A percentile compares a stretch with the other conserved stretches of the same genome.
phyloP scores from a whole-genome alignment of 495 filamentous ascomycete genomes.

The Parathielavia hyrcaniae region DNA sequence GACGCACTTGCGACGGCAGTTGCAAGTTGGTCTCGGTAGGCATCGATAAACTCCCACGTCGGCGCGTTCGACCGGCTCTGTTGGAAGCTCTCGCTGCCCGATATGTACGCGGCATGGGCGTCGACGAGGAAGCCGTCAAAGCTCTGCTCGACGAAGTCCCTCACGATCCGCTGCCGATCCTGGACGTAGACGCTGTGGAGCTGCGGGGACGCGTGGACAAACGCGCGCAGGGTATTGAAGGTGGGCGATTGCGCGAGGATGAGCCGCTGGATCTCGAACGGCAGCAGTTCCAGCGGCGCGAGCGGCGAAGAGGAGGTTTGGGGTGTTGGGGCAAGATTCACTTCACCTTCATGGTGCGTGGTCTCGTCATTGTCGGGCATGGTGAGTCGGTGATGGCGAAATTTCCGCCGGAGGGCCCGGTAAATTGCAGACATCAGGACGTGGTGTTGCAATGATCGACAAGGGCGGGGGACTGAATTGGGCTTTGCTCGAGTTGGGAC shows the following conservation, averaged over 20 bases:
- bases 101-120: neutral
- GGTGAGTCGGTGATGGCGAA: no score
- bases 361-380: no score
- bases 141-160: neutral
- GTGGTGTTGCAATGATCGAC: no score
- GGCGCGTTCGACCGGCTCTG: neutral
- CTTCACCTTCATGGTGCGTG: no score
- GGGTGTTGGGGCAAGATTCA: no score
- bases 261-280: slow-evolving; percentile 6
- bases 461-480: no score
- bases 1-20: neutral
- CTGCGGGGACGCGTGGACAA: slow-evolving; percentile 7
- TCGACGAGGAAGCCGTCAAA: neutral
- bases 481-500: no score
- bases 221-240: neutral
- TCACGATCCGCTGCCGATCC: neutral
- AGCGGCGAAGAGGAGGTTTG: neutral
- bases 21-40: neutral
- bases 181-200: neutral
- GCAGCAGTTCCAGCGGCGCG: neutral
- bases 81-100: neutral
- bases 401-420: no score
- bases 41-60: neutral
- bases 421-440: no score
- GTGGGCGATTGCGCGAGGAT: neutral